A percentile compares a stretch with the other conserved stretches of the same genome.
Conservation (phyloP, 2,329 filamentous ascomycete genomes). For the Penicillium sp. region DNA sequence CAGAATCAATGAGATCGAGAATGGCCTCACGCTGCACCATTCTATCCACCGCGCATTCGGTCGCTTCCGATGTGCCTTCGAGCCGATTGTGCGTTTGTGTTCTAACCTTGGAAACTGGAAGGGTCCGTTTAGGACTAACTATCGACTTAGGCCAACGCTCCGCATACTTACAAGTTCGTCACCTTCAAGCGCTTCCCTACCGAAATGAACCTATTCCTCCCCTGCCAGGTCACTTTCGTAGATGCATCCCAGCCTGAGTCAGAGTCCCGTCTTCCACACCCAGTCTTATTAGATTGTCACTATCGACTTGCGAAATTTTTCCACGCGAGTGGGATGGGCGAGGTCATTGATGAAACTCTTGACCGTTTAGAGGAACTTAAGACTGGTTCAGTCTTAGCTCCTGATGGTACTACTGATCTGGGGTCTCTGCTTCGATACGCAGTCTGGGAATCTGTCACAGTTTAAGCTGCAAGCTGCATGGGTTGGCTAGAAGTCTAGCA, state of each 20-base stretch:
- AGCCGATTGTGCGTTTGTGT: slow-evolving; percentile 3
- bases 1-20: slow-evolving; percentile 4
- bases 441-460: slow-evolving; percentile 5
- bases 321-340: slow-evolving; percentile 4
- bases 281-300: slow-evolving; percentile 7
- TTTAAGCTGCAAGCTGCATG: slow-evolving; percentile 17
- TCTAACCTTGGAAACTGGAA: too few species aligned
- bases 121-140: too few species aligned
- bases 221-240: slow-evolving; percentile 4
- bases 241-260: slow-evolving; percentile 1
- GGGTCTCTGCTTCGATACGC: slow-evolving; percentile 4
- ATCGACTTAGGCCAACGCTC: too few species aligned
- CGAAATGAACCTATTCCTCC: slow-evolving; percentile 2
- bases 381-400: slow-evolving; percentile 5
- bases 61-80: slow-evolving; percentile 5
- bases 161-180: slow-evolving; percentile 5
- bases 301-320: slow-evolving; percentile 7
- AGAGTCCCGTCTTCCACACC: slow-evolving; percentile 3
- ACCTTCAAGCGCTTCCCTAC: slow-evolving; percentile 1
- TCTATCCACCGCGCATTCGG: slow-evolving; percentile 2
- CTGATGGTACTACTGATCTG: slow-evolving; percentile 5
- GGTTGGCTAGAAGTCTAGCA: too few species aligned
- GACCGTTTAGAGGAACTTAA: slow-evolving; percentile 3
- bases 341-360: slow-evolving; percentile 3
- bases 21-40: slow-evolving; percentile 3